Evolutionary conservation across 148 eudicot species (phyloP).

Genomic region (Fallopia convolvulus): DNA sequence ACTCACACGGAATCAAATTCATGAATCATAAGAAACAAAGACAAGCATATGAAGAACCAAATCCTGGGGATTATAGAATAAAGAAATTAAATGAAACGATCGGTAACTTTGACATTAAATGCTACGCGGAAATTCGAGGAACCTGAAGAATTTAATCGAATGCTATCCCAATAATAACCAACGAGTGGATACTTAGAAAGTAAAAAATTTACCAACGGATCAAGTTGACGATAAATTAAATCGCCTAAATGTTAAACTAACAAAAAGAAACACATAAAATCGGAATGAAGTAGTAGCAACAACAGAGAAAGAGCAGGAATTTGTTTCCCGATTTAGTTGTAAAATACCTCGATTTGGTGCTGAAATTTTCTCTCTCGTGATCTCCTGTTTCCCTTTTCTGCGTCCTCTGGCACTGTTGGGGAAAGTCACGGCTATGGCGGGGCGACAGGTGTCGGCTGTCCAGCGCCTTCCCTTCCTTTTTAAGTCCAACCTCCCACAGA

Average conservation of each 20-base stretch:
- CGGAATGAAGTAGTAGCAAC: not conserved
- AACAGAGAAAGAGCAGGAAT: not conserved
- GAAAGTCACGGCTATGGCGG: not conserved
- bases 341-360: slow-evolving; percentile 8
- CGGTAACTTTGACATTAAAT: not conserved
- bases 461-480: slow-evolving; percentile 12
- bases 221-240: not conserved
- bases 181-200: no score
- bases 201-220: not conserved
- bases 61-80: not conserved
- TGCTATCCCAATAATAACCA: no score
- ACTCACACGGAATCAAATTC: not conserved
- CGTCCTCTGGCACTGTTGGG: not conserved
- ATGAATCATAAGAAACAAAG: not conserved
- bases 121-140: not conserved
- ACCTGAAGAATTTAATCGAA: not conserved
- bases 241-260: not conserved
- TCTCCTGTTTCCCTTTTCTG: not conserved
- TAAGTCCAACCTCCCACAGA: not conserved
- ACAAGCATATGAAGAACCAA: not conserved
- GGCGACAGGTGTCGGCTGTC: slow-evolving; percentile 45
- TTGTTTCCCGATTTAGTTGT: not conserved
- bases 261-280: not conserved
- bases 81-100: not conserved
- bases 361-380: not conserved